Evolutionary conservation across 768 basidiomycete genomes (phyloP).

Genomic region (Suillus brevipes): DNA sequence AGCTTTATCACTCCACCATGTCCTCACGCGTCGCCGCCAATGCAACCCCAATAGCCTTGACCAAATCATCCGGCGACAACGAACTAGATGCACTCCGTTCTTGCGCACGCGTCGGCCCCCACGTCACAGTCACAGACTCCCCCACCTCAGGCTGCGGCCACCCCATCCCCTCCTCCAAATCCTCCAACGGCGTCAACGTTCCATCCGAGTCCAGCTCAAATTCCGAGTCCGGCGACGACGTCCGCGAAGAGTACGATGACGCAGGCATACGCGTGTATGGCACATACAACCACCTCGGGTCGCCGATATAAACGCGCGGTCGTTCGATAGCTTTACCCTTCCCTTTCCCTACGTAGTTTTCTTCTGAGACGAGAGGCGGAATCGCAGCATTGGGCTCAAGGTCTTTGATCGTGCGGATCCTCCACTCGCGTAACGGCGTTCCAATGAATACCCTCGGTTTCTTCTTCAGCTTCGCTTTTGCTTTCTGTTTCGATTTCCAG

Average conservation of each 20-base stretch:
- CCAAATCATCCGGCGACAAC: constrained; percentile 24
- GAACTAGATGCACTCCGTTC: constrained; percentile 5
- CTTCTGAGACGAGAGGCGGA: not conserved
- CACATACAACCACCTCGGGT: constrained; percentile 16
- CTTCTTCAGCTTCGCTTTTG: not conserved
- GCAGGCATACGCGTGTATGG: constrained; percentile 24
- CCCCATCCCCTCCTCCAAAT: constrained; percentile 10
- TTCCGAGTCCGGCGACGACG: constrained; percentile 13
- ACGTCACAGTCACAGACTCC: constrained; percentile 24
- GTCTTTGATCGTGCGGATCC: constrained; percentile 21
- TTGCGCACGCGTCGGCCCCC: constrained; percentile 17
- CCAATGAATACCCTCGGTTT: constrained; percentile 29
- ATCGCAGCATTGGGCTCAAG: constrained; percentile 17
- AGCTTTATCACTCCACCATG: not conserved
- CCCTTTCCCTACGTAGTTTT: not conserved
- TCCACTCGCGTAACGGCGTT: constrained; percentile 24
- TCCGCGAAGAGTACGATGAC: constrained; percentile 9
- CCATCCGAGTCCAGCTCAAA: constrained; percentile 14
- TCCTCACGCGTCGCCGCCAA: constrained; percentile 17
- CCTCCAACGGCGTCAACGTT: constrained; percentile 13
- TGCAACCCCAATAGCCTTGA: constrained; percentile 24
- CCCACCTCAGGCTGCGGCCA: constrained; percentile 37
- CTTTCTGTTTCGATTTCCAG: not conserved
- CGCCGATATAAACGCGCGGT: constrained; percentile 24
- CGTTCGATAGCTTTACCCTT: constrained; percentile 5